A percentile compares a stretch with the other conserved stretches of the same genome.
Conservation (phyloP, 1,284 basidiomycete species). For the Pisolithus thermaeus region DNA sequence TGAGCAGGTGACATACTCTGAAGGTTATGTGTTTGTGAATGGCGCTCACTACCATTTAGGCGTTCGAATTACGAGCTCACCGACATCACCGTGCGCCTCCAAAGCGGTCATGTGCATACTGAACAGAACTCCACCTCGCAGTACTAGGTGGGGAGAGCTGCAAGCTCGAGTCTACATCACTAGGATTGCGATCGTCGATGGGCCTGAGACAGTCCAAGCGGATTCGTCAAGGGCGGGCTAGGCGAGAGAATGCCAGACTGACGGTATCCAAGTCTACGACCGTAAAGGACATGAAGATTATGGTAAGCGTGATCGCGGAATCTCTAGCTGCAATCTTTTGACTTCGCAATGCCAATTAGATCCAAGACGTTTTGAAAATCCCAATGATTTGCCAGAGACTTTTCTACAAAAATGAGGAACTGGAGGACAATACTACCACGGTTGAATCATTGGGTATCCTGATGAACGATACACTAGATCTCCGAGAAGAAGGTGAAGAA, state of each 20-base stretch:
- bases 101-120: slow-evolving; percentile 17
- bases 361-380: slow-evolving; percentile 55
- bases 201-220: slow-evolving; percentile 60
- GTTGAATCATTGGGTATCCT: slow-evolving; percentile 56
- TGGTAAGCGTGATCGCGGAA: slow-evolving; percentile 37
- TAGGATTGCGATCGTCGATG: slow-evolving; percentile 18
- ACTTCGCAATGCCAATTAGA: slow-evolving; percentile 27
- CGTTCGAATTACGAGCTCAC: slow-evolving; percentile 46
- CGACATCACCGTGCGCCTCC: slow-evolving; percentile 44
- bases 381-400: slow-evolving; percentile 71
- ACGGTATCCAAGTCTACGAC: slow-evolving; percentile 58
- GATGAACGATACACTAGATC: slow-evolving; percentile 60
- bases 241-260: slow-evolving; percentile 45
- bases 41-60: slow-evolving; percentile 25
- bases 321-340: not conserved
- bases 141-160: slow-evolving; percentile 20
- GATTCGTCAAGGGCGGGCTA: slow-evolving; percentile 49
- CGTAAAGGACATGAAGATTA: slow-evolving; percentile 70
- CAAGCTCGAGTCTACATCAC: slow-evolving; percentile 17
- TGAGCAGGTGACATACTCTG: slow-evolving; percentile 41
- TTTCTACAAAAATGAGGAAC: slow-evolving; percentile 55
- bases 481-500: slow-evolving; percentile 59
- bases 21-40: slow-evolving; percentile 12
- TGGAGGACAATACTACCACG: slow-evolving; percentile 58
- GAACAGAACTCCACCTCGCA: slow-evolving; percentile 17